Evolutionary conservation across 2,329 filamentous ascomycete genomes (phyloP), one percentile per base, ranked within the genome.

Genomic region (Penicillium olsonii): DNA sequence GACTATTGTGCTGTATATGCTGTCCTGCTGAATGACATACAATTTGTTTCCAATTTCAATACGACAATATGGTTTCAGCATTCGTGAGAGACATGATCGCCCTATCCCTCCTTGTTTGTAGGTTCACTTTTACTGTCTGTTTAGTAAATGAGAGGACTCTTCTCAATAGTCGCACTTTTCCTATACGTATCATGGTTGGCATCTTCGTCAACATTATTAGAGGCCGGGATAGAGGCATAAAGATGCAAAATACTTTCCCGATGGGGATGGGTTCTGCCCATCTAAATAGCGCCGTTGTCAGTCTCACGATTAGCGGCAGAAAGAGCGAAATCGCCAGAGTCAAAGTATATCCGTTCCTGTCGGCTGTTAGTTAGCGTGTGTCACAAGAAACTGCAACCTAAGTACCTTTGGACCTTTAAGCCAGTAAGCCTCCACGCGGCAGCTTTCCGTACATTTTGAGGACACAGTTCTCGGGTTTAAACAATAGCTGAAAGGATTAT

Each of bases 251-350:
- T 63, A 27, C 50, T 62, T 3, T 56, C 52, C 12, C 60, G 62
- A 15, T 55, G 33, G 37, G 63, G 62, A 57, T 66, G 62, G 6
- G 43, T 50, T 41, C 42, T 57, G 31, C 62, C 64, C 3, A 60
- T 60, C 35, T 59, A 41, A 34, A 64, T 53, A 22, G 41, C 52
- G 12, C 58, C 62, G 26, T 55, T 47, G 45, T 65, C 56, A 19
- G 62, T 65, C 29, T 43, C 50, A 17, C 34, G 48, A 29, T 61
- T 19, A 37, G 58, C 51, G 24, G 60, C 48, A 17, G 62, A 60
- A 52, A 66, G 54, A 44, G 63, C 62, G 18, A 56, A 61, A 45
- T 67, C 64, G 27, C 62, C 62, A 7, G 64, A 66, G 31, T 67
- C 63, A 41, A 65, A 67, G 48, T 65, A 65, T 7, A 29, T 59